phyloP scores from a whole-genome alignment of 208 protist genomes.

The Acanthamoeba castellanii region DNA sequence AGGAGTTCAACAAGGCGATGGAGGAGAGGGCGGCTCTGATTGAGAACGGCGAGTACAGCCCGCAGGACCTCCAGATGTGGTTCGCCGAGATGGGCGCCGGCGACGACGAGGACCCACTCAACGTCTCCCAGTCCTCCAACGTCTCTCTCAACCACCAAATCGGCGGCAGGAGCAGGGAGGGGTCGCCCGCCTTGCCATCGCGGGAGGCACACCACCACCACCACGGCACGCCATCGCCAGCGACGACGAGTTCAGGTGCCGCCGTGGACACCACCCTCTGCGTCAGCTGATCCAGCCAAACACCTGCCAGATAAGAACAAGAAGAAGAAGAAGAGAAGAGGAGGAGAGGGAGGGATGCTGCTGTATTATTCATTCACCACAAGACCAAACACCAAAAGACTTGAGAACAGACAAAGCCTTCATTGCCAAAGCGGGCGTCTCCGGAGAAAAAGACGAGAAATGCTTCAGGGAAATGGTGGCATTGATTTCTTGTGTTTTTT shows the following conservation, averaged over 20 bases:
- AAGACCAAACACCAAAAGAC: background rate
- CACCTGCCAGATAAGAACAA: too few relatives aligned
- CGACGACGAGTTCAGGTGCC: background rate
- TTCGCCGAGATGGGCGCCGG: constrained; percentile 16
- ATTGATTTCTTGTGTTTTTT: too few relatives aligned
- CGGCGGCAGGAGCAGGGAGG: background rate
- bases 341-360: background rate
- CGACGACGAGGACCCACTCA: background rate
- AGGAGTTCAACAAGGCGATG: constrained; percentile 37
- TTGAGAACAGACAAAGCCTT: background rate
- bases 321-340: background rate
- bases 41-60: constrained; percentile 50
- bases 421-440: background rate
- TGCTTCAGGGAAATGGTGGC: background rate
- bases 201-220: too few relatives aligned
- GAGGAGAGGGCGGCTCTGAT: constrained; percentile 19
- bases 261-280: background rate
- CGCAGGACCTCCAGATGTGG: constrained; percentile 1
- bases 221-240: background rate
- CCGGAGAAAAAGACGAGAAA: background rate
- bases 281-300: background rate
- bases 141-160: background rate
- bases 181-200: too few relatives aligned
- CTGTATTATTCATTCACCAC: background rate
- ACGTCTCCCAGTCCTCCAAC: background rate